Percentiles rank a stretch among this genome's conserved stretches.
Conservation (phyloP, 2,329 filamentous ascomycete genomes). For the Claviceps purpurea region DNA sequence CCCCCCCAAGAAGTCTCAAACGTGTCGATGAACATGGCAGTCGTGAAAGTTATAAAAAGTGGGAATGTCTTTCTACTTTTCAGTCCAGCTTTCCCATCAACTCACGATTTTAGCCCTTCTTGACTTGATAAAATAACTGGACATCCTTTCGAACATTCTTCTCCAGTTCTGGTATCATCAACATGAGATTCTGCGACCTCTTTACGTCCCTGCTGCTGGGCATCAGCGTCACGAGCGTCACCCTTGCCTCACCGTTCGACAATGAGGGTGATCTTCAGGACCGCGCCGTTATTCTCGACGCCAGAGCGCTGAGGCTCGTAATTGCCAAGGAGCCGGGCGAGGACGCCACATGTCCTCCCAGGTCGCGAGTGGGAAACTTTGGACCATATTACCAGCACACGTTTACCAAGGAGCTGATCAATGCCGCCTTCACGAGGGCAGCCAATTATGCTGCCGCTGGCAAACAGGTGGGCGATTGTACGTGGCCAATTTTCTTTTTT, state of each 20-base stretch:
- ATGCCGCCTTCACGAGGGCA: not conserved
- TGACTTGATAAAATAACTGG: not conserved
- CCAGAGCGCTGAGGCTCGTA: not conserved
- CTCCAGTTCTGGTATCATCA: not conserved
- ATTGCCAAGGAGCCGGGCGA: not conserved
- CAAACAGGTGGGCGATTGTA: not conserved
- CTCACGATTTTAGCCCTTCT: not conserved
- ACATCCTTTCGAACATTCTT: not conserved
- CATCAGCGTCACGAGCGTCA: not conserved
- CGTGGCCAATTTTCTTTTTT: not conserved
- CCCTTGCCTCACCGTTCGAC: not conserved
- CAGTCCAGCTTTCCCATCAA: not conserved
- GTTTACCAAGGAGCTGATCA: not conserved
- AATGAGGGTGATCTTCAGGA: not conserved
- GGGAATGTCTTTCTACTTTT: not conserved
- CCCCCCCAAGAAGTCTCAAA: not conserved
- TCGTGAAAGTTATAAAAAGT: not conserved
- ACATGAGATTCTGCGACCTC: not conserved
- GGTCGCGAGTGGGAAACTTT: no score
- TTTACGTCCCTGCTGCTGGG: not conserved
- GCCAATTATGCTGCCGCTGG: not conserved
- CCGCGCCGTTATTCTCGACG: not conserved
- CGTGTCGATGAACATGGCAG: not conserved
- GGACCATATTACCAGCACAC: not conserved
- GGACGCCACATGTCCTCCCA: not conserved